Evolutionary conservation across 2,329 filamentous ascomycete genomes (phyloP), one percentile per base, ranked within the genome.

Genomic region (Elsinoe arachidis): DNA sequence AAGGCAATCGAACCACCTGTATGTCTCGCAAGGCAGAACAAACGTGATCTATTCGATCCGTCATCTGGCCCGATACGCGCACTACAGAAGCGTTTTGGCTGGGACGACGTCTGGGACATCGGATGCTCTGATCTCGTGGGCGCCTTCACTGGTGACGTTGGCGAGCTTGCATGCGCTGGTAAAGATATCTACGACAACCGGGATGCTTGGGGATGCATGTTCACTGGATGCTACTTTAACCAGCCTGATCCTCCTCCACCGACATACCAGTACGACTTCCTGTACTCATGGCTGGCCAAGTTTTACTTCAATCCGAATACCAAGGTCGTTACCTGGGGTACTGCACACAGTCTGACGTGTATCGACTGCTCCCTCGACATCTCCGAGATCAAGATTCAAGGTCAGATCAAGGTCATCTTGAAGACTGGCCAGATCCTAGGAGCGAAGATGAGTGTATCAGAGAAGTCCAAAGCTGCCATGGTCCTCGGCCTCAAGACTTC

Each of bases 351-450:
- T 5, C 47, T 53, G 5, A 53, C n/a, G 9, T 53, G 47, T 23
- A 17, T 53, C 11, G n/a, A 53, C 26, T 53, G 47, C 47, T 23
- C 47, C 19, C 10, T 53, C 6, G 30, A 53, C 30, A 53, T 53
- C 6, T 34, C 47, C 5, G 35, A 19, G 7, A 53, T 53, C 17
- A 35, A 6, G 5, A 10, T 53, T 4, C 10, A 5, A 6, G 47
- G 47, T 12, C 7, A 12, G 4, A 53, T 53, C 23, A 34, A 6
- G 4, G n/a, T 38, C 33, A 30, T 53, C 7, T 14, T 53, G 7
- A 17, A 19, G 15, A 53, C 49, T 12, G 19, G 19, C 3, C n/a
- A n/a, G 3, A n/a, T 53, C 33, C 35, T 12, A 14, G 26, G 26
- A 11, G 49, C 30, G 14, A 53, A n/a, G 6, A 35, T 53, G 7